A percentile compares a stretch with the other conserved stretches of the same genome.
Conservation (phyloP, 768 basidiomycete genomes). For the Dictyophora rubrovolvata region DNA sequence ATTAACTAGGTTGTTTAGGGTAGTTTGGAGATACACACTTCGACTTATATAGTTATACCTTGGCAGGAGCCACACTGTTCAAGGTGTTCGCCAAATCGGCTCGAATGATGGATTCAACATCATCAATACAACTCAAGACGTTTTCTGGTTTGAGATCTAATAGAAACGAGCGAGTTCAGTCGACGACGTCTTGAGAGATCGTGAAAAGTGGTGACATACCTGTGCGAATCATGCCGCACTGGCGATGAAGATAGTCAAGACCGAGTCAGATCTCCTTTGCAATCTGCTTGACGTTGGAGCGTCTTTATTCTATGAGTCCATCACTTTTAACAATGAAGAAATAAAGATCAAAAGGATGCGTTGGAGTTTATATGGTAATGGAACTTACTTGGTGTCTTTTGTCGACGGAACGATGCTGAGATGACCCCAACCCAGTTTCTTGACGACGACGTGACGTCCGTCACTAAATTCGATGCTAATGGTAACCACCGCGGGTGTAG, state of each 20-base stretch:
- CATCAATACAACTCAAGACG: conserved; percentile 91
- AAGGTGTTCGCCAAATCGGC: conserved; percentile 42
- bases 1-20: conserved; percentile 34
- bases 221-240: conserved; percentile 37
- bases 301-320: no score
- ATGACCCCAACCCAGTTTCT: conserved; percentile 95
- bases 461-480: conserved; percentile 82
- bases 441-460: conserved; percentile 78
- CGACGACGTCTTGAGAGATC: no score
- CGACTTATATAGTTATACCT: conserved; percentile 23
- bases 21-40: background rate
- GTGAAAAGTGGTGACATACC: background rate
- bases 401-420: conserved; percentile 92
- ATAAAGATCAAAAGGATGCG: background rate
- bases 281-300: conserved; percentile 77
- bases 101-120: conserved; percentile 90
- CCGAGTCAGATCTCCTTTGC: conserved; percentile 94
- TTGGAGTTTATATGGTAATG: background rate
- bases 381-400: conserved; percentile 63
- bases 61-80: conserved; percentile 13
- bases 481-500: conserved; percentile 65
- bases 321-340: conserved; percentile 24
- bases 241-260: conserved; percentile 91
- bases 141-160: conserved; percentile 94
- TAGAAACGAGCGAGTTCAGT: conserved; percentile 13